Conservation (phyloP, 441 rosid genomes). For the Pelargonium citronellum region DNA sequence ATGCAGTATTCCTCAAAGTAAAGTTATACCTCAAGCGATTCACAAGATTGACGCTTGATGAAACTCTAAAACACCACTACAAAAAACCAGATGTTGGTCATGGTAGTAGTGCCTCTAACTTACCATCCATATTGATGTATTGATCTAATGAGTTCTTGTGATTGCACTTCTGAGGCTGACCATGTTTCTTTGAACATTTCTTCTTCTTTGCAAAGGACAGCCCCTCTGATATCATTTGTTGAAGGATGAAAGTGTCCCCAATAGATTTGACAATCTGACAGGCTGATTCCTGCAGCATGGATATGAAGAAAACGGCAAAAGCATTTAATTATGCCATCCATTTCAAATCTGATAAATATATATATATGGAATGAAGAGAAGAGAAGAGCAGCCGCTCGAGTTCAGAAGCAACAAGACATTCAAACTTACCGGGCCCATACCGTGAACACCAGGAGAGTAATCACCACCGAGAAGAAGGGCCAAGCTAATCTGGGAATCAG, state of each 20-base stretch:
- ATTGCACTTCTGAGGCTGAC: conserved; percentile 23
- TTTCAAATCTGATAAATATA: conserved; percentile 9
- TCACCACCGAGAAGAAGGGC: conserved; percentile 91
- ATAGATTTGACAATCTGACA: conserved; percentile 63
- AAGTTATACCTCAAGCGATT: conserved; percentile 1
- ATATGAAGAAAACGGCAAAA: conserved; percentile 1
- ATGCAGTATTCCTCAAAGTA: neutral
- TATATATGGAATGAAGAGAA: conserved; percentile 7
- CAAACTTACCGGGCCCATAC: conserved; percentile 67
- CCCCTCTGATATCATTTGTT: conserved; percentile 47
- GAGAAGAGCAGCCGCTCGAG: conserved; percentile 12
- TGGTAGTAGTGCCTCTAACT: conserved; percentile 19
- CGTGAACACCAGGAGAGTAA: conserved; percentile 74
- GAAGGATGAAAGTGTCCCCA: conserved; percentile 63
- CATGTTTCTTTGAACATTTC: conserved; percentile 46
- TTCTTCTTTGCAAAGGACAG: conserved; percentile 43
- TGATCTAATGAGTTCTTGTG: conserved; percentile 25
- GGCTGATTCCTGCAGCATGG: conserved; percentile 58
- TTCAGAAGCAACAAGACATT: conserved; percentile 22
- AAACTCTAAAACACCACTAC: conserved; percentile 15
- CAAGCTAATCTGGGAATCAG: conserved; percentile 53
- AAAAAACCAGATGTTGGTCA: conserved; percentile 16
- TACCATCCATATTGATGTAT: conserved; percentile 36
- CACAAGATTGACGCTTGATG: conserved; percentile 8
- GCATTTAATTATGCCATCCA: conserved; percentile 7